Conservation (phyloP, 495 filamentous ascomycete species). For the Melanomma pulvis-pyrius region DNA sequence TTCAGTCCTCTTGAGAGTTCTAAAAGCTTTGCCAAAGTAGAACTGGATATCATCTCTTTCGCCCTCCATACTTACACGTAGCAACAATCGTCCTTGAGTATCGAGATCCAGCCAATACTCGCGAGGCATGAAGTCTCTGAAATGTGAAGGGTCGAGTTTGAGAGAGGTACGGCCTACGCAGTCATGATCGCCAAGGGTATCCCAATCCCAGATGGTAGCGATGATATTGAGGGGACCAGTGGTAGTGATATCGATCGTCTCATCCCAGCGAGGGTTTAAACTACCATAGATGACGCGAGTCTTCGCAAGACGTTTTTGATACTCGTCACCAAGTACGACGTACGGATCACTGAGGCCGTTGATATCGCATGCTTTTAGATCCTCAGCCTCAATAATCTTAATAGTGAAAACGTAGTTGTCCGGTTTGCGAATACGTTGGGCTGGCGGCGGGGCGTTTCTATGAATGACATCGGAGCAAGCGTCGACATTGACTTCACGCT, state of each 20-base stretch:
- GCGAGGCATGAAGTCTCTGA: constrained; percentile 89
- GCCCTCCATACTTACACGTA: constrained; percentile 97
- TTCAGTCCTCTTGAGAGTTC: constrained; percentile 90
- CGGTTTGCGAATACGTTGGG: constrained; percentile 56
- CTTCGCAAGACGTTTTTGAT: constrained; percentile 95
- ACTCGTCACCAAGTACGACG: constrained; percentile 94
- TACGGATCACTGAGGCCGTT: constrained; percentile 95
- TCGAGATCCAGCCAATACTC: constrained; percentile 99
- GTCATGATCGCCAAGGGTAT: constrained; percentile 95
- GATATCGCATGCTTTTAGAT: constrained; percentile 95
- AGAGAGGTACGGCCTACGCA: constrained; percentile 93
- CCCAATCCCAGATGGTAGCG: constrained; percentile 98
- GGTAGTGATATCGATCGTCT: constrained; percentile 93
- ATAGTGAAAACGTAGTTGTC: constrained; percentile 96
- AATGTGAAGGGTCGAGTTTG: constrained; percentile 92
- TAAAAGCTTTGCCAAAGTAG: constrained; percentile 96
- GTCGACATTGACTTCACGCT: constrained; percentile 90
- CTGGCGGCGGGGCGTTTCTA: constrained; percentile 60
- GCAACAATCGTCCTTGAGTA: constrained; percentile 85
- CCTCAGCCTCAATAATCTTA: constrained; percentile 98
- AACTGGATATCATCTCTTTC: constrained; percentile 98
- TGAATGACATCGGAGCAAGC: constrained; percentile 82
- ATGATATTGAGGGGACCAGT: constrained; percentile 90
- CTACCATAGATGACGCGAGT: constrained; percentile 89
- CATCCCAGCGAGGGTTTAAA: constrained; percentile 96